These are phyloP conservation scores for Penicillium palitans DNA, from an alignment of 2,329 filamentous ascomycete genomes.

Conservation along the genomic window DNA sequence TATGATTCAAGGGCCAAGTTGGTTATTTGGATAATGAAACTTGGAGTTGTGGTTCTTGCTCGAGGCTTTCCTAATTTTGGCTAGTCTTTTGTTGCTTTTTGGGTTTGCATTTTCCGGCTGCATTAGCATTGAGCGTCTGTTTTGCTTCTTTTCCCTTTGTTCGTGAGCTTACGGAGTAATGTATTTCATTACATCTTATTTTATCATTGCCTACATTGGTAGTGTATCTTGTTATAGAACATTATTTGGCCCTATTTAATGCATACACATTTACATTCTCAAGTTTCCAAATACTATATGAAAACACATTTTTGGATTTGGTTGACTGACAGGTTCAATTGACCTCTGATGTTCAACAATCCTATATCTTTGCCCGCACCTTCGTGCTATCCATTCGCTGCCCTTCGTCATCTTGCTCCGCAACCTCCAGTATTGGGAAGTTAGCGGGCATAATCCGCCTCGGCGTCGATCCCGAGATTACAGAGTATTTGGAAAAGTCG, in stretches of 20 bases:
- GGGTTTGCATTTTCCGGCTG: constrained; percentile 12
- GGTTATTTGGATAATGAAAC: neutral
- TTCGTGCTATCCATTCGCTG: constrained; percentile 65
- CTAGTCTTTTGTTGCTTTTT: neutral
- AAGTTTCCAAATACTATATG: neutral
- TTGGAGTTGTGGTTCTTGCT: neutral
- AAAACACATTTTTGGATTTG: neutral
- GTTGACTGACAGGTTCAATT: neutral
- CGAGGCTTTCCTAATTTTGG: neutral
- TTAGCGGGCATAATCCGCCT: constrained; percentile 74
- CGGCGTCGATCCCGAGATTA: constrained; percentile 65
- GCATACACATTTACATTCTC: neutral
- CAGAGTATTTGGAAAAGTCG: constrained; percentile 71
- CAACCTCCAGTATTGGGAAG: constrained; percentile 69
- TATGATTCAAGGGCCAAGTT: neutral
- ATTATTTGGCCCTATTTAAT: neutral
- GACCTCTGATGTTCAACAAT: neutral
- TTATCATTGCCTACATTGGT: neutral
- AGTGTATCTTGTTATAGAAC: neutral
- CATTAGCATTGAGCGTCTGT: constrained; percentile 21
- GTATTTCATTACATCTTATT: neutral
- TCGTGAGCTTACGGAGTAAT: constrained; percentile 7
- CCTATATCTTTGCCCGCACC: constrained; percentile 31
- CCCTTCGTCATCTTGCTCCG: constrained; percentile 79
- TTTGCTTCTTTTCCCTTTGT: neutral